These are phyloP conservation scores for Metarhizium brunneum DNA, from an alignment of 2,329 filamentous ascomycete genomes.

Conservation along the genomic window DNA sequence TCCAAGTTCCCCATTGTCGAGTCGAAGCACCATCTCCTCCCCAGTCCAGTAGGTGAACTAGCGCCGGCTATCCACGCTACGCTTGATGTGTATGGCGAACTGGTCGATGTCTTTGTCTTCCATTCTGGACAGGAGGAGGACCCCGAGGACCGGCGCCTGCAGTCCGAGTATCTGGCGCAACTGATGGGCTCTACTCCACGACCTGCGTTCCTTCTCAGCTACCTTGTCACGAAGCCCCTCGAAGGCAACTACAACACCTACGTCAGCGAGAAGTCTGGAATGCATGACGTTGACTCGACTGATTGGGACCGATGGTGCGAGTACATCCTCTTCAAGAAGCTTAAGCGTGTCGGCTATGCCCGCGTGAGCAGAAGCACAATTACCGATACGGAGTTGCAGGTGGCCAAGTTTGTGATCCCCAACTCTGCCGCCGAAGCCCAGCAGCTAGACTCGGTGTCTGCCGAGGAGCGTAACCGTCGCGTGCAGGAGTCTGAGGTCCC, in stretches of 20 bases:
- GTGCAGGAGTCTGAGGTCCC: conserved; percentile 67
- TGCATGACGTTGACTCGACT: conserved; percentile 86
- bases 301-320: conserved; percentile 99
- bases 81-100: conserved; percentile 79
- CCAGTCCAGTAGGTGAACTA: conserved; percentile 86
- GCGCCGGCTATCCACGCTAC: conserved; percentile 97
- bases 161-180: conserved; percentile 75
- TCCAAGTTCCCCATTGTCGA: conserved; percentile 98
- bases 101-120: conserved; percentile 94
- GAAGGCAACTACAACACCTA: conserved; percentile 97
- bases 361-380: conserved; percentile 82
- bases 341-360: conserved; percentile 82
- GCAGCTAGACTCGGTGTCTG: conserved; percentile 28
- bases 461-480: conserved; percentile 46
- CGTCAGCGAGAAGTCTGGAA: conserved; percentile 75
- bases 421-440: conserved; percentile 45
- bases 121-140: conserved; percentile 98
- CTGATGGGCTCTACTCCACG: conserved; percentile 78
- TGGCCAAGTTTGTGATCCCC: conserved; percentile 88
- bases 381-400: conserved; percentile 94
- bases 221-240: conserved; percentile 82
- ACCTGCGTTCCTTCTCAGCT: conserved; percentile 78
- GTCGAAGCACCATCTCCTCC: conserved; percentile 90
- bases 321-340: conserved; percentile 90
- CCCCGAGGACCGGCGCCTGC: conserved; percentile 77